These are phyloP conservation scores for Caryopteris hybrid DNA, from an alignment of 305 asterid genomes.

Conservation along the genomic window DNA sequence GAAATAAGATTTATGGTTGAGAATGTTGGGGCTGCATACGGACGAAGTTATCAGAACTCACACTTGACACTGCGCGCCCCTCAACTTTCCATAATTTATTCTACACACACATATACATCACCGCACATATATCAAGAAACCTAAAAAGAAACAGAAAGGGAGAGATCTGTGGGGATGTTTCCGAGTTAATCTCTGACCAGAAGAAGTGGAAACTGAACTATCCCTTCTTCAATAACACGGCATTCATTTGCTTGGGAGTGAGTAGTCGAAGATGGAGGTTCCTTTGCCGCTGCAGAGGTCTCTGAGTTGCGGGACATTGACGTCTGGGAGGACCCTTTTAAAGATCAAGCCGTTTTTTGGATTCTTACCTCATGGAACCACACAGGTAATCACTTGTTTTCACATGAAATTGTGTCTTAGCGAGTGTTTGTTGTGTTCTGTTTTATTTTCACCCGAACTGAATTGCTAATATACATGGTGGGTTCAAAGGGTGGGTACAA, in stretches of 20 bases:
- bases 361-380: conserved; percentile 47
- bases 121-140: conserved; percentile 15
- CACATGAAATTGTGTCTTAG: neutral
- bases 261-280: conserved; percentile 47
- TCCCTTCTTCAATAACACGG: neutral
- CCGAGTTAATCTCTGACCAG: conserved; percentile 21
- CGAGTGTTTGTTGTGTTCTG: neutral
- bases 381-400: conserved; percentile 40
- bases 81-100: conserved; percentile 7
- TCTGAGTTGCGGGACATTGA: conserved; percentile 31
- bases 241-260: neutral
- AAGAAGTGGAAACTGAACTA: neutral
- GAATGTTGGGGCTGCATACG: conserved; percentile 14
- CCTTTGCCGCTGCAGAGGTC: conserved; percentile 57
- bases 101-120: neutral
- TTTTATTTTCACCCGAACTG: neutral
- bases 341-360: conserved; percentile 64
- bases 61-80: neutral
- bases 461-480: neutral
- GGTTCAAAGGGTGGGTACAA: neutral
- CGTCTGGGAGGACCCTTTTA: conserved; percentile 23
- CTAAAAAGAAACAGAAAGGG: neutral
- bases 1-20: conserved; percentile 14
- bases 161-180: conserved; percentile 30
- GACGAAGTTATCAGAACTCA: neutral